Conservation (phyloP, 2,329 filamentous ascomycete species). For the Esteya vermicola region DNA sequence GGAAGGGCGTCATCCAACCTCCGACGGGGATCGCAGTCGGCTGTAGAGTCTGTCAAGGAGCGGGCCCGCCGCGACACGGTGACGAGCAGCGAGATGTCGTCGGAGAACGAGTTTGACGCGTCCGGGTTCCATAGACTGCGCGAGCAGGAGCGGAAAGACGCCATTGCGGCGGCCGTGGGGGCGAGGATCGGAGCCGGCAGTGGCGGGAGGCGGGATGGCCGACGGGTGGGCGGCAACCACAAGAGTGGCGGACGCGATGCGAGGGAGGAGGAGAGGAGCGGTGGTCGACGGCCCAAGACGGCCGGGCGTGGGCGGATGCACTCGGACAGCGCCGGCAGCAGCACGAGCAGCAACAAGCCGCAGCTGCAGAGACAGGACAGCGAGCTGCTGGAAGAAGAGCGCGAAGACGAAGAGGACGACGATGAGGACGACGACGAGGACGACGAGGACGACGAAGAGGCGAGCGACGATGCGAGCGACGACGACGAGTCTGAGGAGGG, state of each 20-base stretch:
- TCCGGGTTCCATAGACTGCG: constrained; percentile 49
- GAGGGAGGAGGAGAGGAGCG: too few relatives aligned
- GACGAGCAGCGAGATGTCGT: constrained; percentile 72
- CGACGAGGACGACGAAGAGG: constrained; percentile 28
- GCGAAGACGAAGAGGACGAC: constrained; percentile 24
- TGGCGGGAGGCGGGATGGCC: not conserved
- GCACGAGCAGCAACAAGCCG: constrained; percentile 8
- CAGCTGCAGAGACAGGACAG: constrained; percentile 32
- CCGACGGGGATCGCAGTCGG: constrained; percentile 56
- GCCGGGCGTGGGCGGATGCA: too few relatives aligned
- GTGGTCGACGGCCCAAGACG: too few relatives aligned
- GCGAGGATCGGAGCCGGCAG: not conserved
- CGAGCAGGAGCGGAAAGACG: constrained; percentile 44
- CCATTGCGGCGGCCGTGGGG: constrained; percentile 26
- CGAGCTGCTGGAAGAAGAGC: constrained; percentile 29
- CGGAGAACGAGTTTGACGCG: constrained; percentile 64
- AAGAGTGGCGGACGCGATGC: too few relatives aligned
- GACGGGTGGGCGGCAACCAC: not conserved
- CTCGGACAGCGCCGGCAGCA: not conserved
- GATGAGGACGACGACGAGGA: constrained; percentile 19
- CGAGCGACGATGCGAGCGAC: constrained; percentile 29
- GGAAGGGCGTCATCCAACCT: constrained; percentile 16
- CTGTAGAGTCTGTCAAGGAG: constrained; percentile 55
- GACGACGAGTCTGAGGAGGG: constrained; percentile 21
- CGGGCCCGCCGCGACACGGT: constrained; percentile 59